These are phyloP conservation scores for Trichophyton simii DNA, from an alignment of 2,329 filamentous ascomycete species.

Conservation along the genomic window DNA sequence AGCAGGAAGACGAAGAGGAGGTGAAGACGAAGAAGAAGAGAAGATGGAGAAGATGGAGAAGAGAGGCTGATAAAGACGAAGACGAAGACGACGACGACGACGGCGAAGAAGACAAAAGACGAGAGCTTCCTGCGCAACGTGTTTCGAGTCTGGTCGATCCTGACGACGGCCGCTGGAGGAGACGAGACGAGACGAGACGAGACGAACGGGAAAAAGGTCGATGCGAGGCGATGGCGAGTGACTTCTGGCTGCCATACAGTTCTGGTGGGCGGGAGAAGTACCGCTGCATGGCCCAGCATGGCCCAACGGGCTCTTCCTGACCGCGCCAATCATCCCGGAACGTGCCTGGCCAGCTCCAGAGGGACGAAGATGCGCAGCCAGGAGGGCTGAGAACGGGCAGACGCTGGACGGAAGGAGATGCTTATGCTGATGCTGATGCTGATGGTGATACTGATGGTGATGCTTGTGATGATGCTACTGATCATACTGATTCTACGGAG, in stretches of 20 bases:
- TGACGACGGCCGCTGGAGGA: not conserved
- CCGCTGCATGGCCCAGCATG: not conserved
- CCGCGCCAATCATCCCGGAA: conserved; percentile 6
- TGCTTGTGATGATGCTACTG: no score
- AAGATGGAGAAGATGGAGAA: not conserved
- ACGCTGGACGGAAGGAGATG: no score
- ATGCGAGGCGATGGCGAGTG: not conserved
- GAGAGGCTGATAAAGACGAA: not conserved
- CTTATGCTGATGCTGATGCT: no score
- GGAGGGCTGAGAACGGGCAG: no score
- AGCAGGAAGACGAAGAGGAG: not conserved
- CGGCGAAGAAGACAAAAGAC: not conserved
- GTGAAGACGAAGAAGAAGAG: not conserved
- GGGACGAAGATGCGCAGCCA: no score
- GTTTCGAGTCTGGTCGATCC: conserved; percentile 1
- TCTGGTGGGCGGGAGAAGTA: not conserved
- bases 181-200: no score
- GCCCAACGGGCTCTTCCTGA: not conserved
- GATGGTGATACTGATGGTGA: no score
- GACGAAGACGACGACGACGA: not conserved
- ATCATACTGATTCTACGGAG: no score
- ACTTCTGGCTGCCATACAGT: not conserved
- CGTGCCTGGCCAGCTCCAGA: not conserved
- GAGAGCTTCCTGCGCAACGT: not conserved
- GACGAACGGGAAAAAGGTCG: no score